Base-by-base conservation (phyloP, 805 yeast genomes). In the Wickerhamomyces hampshirensis region DNA sequence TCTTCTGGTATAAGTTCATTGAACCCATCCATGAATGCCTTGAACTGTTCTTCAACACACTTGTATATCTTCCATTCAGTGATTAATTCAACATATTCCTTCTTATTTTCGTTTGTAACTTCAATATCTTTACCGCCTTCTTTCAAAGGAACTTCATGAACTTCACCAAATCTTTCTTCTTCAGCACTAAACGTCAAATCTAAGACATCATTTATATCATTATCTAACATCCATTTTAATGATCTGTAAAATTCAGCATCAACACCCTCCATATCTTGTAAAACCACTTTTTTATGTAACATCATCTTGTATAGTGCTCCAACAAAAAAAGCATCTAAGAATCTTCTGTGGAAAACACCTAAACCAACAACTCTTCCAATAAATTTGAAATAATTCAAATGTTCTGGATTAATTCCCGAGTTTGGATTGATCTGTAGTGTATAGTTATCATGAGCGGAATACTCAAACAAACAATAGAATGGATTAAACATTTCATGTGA, bases 401-500 rank as follows among this genome's bases (percentile, higher is more conserved):
- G 98, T 68, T 93, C 99, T 16, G 98, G 97, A 61, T 93, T 93
- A 53, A 93, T 85, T 44, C 88, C 95, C 16, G 96, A 85, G 63
- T 91, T 93, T 49, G 98, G 96, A 69, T 91, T 93, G 66, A 93
- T 93, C 65, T 93, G 99, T 60, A 93, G 72, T 0, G 98, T 93
- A 66, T 93, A 93, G 63, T 93, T 93, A 66, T 93, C 99, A 65
- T 89, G 95, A 26, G 98, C 94, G 13, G 97, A 88, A 63, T 93
- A 93, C 65, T 93, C 97, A 60, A 93, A 93, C 55, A 93, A 69
- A 66, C 99, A 91, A 63, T 93, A 93, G 62, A 89, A 86, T 44
- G 99, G 99, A 60, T 93, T 89, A 64, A 93, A 93, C 96, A 93
- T 93, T 64, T 93, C 98, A 60, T 93, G 98, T 4, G 98, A 89